Conservation (phyloP, 2,329 filamentous ascomycete genomes). For the Sarocladium brachiariae region DNA sequence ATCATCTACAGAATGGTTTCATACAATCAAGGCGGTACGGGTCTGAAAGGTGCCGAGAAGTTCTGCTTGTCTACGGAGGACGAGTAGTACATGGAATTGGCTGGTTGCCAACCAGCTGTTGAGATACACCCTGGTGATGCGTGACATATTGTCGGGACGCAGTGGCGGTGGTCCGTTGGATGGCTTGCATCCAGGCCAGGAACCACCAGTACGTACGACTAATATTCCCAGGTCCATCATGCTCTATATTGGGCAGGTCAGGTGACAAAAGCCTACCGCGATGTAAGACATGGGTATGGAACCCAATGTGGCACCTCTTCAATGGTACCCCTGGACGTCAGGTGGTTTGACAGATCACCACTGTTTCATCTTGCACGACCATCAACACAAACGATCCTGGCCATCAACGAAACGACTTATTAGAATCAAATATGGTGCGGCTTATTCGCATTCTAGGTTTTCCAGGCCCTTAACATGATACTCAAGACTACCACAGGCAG, state of each 20-base stretch:
- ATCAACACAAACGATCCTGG: neutral
- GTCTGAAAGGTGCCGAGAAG: no score
- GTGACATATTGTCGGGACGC: neutral
- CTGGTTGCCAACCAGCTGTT: neutral
- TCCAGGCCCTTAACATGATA: neutral
- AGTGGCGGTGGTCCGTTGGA: neutral
- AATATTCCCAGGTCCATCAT: neutral
- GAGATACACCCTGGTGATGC: neutral
- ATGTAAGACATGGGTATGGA: slow-evolving; percentile 6
- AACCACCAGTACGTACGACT: neutral
- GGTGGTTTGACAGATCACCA: slow-evolving; percentile 1
- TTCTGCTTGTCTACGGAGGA: no score
- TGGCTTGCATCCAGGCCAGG: slow-evolving; percentile 1
- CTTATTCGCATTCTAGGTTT: no score
- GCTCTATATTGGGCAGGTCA: neutral
- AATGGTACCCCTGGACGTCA: slow-evolving; percentile 1
- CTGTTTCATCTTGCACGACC: neutral
- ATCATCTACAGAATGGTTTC: no score
- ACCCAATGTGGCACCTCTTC: slow-evolving; percentile 1
- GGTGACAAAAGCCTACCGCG: slow-evolving; percentile 2
- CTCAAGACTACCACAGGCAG: neutral
- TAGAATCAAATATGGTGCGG: no score
- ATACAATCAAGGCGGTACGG: no score
- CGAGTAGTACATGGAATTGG: no score
- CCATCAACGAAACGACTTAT: neutral